A percentile compares a stretch with the other conserved stretches of the same genome.
Evolutionary conservation across 2,329 filamentous ascomycete species (phyloP).

Genomic region (Bertia moriformis): DNA sequence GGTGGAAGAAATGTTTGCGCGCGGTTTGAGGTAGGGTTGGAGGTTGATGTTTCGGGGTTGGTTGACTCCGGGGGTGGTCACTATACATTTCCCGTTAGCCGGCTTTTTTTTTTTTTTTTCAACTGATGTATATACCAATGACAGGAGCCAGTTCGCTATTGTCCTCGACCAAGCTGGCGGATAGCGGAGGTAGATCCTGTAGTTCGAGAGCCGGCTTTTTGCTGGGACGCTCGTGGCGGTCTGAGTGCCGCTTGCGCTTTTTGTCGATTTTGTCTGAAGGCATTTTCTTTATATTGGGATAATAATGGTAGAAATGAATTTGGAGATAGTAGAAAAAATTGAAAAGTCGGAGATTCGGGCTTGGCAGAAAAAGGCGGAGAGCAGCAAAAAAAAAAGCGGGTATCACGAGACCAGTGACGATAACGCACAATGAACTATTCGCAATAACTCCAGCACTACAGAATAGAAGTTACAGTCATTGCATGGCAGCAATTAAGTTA

Average conservation of each 20-base stretch:
- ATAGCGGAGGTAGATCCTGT: constrained; percentile 18
- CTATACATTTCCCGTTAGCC: background rate
- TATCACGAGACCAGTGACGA: too few species aligned
- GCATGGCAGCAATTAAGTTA: too few species aligned
- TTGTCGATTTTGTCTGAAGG: constrained; percentile 16
- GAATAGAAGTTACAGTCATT: too few species aligned
- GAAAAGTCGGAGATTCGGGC: background rate
- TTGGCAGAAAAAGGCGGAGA: background rate
- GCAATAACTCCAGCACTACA: too few species aligned
- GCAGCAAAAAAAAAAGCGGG: too few species aligned
- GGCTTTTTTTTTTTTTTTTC: background rate
- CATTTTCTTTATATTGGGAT: too few species aligned
- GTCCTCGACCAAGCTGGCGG: constrained; percentile 28
- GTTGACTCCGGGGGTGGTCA: background rate
- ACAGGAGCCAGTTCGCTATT: constrained; percentile 29
- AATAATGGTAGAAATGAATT: too few species aligned
- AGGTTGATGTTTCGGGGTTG: background rate
- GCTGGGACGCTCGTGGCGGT: constrained; percentile 23
- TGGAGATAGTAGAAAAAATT: too few species aligned
- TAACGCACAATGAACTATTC: too few species aligned
- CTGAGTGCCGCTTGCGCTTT: constrained; percentile 32
- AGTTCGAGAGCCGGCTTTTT: constrained; percentile 28
- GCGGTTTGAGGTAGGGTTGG: background rate
- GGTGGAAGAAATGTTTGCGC: background rate
- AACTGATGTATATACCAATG: constrained; percentile 21